Conservation (phyloP, 768 basidiomycete species). For the Pholiota microspora region DNA sequence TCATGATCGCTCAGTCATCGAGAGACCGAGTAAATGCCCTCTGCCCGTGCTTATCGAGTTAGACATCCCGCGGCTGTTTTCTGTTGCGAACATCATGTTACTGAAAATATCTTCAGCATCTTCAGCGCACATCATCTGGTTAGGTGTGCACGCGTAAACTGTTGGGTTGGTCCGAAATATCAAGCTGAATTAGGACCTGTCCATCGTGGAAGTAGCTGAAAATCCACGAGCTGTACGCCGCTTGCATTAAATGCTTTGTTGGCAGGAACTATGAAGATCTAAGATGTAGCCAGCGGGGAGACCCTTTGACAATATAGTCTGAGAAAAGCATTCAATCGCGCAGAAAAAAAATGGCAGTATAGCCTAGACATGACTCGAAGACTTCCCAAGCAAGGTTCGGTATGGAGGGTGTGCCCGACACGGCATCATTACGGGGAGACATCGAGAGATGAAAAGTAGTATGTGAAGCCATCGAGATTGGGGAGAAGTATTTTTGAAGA, state of each 20-base stretch:
- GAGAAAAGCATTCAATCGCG: not conserved
- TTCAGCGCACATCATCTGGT: not conserved
- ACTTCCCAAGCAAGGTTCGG: not conserved
- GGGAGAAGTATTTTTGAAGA: constrained; percentile 2
- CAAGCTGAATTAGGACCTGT: not conserved
- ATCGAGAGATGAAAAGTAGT: not conserved
- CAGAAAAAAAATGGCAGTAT: not conserved
- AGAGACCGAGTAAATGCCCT: not conserved
- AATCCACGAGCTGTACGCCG: not conserved
- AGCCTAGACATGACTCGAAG: not conserved
- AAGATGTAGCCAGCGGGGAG: not conserved
- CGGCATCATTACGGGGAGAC: not conserved
- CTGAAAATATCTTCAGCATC: not conserved
- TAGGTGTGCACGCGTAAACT: not conserved
- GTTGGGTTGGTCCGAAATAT: not conserved
- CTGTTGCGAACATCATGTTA: not conserved
- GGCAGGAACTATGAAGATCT: not conserved
- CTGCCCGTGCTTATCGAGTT: not conserved
- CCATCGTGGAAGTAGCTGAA: not conserved
- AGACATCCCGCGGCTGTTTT: not conserved
- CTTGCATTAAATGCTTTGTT: not conserved
- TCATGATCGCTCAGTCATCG: not conserved
- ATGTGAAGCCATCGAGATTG: constrained; percentile 25
- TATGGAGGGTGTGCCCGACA: not conserved
- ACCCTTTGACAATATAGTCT: not conserved